Percentiles rank a stretch among this genome's conserved stretches.
Evolutionary conservation across 306 rosid genomes (phyloP).

Genomic region (Glycyrrhiza uralensis): DNA sequence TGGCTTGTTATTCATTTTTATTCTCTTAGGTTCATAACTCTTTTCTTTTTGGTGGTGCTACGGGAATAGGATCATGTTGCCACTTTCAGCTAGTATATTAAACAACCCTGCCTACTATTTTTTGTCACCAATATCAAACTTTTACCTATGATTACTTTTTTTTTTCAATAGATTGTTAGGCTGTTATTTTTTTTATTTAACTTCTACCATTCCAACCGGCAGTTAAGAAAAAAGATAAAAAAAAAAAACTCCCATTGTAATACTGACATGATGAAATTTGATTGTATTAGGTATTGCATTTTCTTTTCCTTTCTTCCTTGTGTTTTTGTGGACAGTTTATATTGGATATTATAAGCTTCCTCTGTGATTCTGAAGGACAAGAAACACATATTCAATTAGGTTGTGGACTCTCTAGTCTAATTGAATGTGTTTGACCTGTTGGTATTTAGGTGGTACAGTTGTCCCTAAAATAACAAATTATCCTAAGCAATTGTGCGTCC

Average conservation of each 20-base stretch:
- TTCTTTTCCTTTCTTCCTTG: not conserved
- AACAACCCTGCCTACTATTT: not conserved
- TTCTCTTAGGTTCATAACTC: not conserved
- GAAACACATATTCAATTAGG: not conserved
- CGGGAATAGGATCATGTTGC: not conserved
- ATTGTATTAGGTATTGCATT: not conserved
- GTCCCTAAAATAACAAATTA: not conserved
- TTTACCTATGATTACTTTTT: not conserved
- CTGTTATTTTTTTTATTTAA: not conserved
- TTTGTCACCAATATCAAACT: not conserved
- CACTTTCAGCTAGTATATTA: not conserved
- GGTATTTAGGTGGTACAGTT: not conserved
- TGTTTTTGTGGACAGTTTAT: not conserved
- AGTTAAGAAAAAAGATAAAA: not conserved
- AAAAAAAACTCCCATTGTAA: not conserved
- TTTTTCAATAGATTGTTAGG: not conserved
- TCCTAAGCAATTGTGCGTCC: not conserved
- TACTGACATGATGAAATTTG: not conserved
- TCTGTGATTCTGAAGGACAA: not conserved
- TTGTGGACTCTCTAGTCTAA: not conserved
- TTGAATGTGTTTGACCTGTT: not conserved
- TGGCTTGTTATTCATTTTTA: not conserved
- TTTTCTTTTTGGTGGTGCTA: not conserved
- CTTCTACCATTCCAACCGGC: not conserved
- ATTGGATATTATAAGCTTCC: not conserved